Conservation (phyloP, 768 basidiomycete genomes). For the Mycena olivaceomarginata region DNA sequence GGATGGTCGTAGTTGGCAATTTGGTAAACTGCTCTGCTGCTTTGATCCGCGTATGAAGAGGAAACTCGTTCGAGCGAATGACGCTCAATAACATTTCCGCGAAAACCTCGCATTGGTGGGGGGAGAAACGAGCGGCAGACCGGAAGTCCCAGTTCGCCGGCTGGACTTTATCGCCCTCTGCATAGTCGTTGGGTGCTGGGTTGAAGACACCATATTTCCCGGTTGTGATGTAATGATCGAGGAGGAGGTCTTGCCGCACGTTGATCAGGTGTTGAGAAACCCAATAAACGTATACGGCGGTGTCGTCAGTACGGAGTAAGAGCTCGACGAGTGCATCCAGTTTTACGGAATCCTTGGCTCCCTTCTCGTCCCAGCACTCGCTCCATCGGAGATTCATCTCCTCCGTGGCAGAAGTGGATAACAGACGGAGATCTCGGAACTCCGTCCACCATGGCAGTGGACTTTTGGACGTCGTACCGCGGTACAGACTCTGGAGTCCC, state of each 20-base stretch:
- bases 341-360: constrained; percentile 23
- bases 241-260: constrained; percentile 43
- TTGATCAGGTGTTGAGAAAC: constrained; percentile 42
- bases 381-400: constrained; percentile 31
- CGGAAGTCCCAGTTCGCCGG: constrained; percentile 41
- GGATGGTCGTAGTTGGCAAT: constrained; percentile 45
- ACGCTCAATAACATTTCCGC: constrained; percentile 33
- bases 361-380: constrained; percentile 41
- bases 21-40: constrained; percentile 44
- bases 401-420: constrained; percentile 32
- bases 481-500: constrained; percentile 29
- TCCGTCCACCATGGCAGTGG: constrained; percentile 43
- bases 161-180: constrained; percentile 27
- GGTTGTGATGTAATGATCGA: constrained; percentile 38
- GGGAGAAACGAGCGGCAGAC: constrained; percentile 33
- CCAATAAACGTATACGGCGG: constrained; percentile 40
- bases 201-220: constrained; percentile 42
- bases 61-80: constrained; percentile 41
- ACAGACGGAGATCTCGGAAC: constrained; percentile 42
- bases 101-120: constrained; percentile 46
- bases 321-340: constrained; percentile 40
- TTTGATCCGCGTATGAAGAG: constrained; percentile 34
- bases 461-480: constrained; percentile 10
- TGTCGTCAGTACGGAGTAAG: constrained; percentile 38
- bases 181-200: constrained; percentile 23